Evolutionary conservation across 2,329 filamentous ascomycete species (phyloP).

Genomic region (Sporothrix schenckii): DNA sequence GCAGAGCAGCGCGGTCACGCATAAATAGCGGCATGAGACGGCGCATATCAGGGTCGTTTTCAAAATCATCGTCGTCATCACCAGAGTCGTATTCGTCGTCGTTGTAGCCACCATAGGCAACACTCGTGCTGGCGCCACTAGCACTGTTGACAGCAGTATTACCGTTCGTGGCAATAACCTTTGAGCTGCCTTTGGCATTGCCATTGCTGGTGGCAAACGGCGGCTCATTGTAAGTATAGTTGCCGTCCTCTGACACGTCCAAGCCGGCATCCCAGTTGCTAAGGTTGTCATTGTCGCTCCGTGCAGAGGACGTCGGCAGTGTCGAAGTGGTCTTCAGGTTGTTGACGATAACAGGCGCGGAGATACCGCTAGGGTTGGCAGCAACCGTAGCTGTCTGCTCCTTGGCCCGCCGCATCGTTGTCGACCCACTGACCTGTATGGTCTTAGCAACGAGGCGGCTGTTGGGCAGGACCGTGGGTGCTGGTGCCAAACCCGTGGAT

Average conservation of each 20-base stretch:
- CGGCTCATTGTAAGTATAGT: neutral
- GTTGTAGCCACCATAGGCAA: neutral
- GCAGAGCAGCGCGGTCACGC: slow-evolving; percentile 32
- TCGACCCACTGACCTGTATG: slow-evolving; percentile 23
- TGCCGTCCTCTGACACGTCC: slow-evolving; percentile 18
- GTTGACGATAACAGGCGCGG: slow-evolving; percentile 2
- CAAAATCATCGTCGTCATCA: slow-evolving; percentile 37
- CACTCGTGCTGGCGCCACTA: neutral
- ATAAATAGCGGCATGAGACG: slow-evolving; percentile 57
- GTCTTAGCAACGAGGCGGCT: slow-evolving; percentile 33
- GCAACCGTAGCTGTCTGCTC: neutral
- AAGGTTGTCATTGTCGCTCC: neutral
- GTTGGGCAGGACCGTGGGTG: slow-evolving; percentile 23
- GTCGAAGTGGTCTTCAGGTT: neutral
- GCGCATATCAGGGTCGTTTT: slow-evolving; percentile 51
- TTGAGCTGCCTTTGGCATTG: too few relatives aligned
- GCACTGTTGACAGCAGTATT: neutral
- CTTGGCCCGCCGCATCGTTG: slow-evolving; percentile 16
- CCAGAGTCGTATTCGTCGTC: slow-evolving; percentile 15
- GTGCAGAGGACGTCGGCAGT: neutral
- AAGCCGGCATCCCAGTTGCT: slow-evolving; percentile 17
- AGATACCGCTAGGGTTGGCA: neutral
- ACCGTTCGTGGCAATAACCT: neutral
- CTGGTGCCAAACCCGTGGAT: slow-evolving; percentile 24
- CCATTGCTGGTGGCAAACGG: neutral